Base-by-base conservation (phyloP, 345 rosid species). In the Syzygium aqueum region DNA sequence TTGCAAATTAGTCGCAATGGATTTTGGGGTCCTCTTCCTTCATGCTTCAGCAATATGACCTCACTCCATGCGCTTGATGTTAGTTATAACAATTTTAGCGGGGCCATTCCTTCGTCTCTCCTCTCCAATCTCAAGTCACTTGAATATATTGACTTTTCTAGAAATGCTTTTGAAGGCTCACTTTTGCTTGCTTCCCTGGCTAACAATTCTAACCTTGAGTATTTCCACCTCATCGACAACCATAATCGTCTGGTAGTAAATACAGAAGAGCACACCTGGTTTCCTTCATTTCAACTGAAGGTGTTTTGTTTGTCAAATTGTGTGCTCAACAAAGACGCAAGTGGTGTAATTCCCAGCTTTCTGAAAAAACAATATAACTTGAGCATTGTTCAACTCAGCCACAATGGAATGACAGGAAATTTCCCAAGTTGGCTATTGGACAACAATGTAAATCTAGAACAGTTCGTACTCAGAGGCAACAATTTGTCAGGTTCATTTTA, bases 371-470 rank as follows among this genome's bases (percentile, higher is more conserved):
- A 89, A 1, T 21, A 84, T 83, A 54, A 50, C 16, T 51, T 91
- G 43, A 43, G n/a, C 21, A 0, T 0, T 5, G 17, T 91, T 84
- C 84, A 85, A 56, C 84, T 89, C 21, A 85, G 37, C 2, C 0
- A 57, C 21, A 43, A 51, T 17, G 51, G 80, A 13, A 8, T 91
- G n/a, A 63, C 5, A 1, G 89, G 85, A 50, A 40, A 23, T 7
- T 67, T 88, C 30, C 92, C 91, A 21, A 0, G 4, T 40, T 90
- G 93, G 93, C 59, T 91, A 59, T 28, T 91, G 3, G 28, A 43
- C 22, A 91, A 90, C 88, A 91, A 91, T 28, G n/a, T 87, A 6
- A 77, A 40, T 2, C 49, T 91, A 40, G 11, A 2, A 22, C 0
- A 0, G 0, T 78, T 90, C 2, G 3, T 7, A 7, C 40, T n/a